These are phyloP conservation scores for Russula vinacea DNA, from an alignment of 768 basidiomycete species.

Conservation along the genomic window DNA sequence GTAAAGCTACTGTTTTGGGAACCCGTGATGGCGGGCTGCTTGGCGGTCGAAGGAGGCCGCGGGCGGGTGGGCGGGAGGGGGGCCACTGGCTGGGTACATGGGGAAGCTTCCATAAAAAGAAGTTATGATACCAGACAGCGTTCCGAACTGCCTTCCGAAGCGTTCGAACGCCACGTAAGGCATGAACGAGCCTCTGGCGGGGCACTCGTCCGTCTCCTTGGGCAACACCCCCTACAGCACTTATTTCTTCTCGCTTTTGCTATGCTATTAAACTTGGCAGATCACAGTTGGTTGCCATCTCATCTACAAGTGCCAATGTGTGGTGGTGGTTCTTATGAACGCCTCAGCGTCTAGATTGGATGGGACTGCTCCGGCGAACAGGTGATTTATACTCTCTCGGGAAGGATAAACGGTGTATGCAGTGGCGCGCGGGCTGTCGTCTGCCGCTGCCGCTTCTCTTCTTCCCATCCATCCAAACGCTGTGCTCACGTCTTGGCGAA, in stretches of 20 bases:
- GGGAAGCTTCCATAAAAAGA: neutral
- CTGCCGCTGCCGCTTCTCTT: too few relatives aligned
- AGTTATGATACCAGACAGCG: neutral
- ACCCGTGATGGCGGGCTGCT: too few relatives aligned
- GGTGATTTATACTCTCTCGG: neutral
- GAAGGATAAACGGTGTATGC: neutral
- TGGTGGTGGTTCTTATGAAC: too few relatives aligned
- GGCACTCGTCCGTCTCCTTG: neutral
- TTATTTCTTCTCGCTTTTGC: too few relatives aligned
- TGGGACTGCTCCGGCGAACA: neutral
- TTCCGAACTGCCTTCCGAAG: constrained; percentile 11
- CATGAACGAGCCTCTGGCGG: constrained; percentile 3
- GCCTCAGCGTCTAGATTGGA: too few relatives aligned
- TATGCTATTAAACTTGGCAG: neutral
- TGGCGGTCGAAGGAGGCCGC: neutral
- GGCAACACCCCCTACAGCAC: neutral
- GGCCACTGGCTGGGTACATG: constrained; percentile 18
- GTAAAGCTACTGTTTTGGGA: too few relatives aligned
- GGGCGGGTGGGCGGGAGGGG: neutral
- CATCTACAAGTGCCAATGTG: too few relatives aligned
- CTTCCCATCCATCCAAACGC: too few relatives aligned
- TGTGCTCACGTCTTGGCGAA: too few relatives aligned
- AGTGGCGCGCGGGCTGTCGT: too few relatives aligned
- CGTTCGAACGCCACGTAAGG: constrained; percentile 15
- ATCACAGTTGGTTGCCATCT: neutral